Base-by-base conservation (phyloP, 2,329 filamentous ascomycete genomes). In the Clonostachys sp. region DNA sequence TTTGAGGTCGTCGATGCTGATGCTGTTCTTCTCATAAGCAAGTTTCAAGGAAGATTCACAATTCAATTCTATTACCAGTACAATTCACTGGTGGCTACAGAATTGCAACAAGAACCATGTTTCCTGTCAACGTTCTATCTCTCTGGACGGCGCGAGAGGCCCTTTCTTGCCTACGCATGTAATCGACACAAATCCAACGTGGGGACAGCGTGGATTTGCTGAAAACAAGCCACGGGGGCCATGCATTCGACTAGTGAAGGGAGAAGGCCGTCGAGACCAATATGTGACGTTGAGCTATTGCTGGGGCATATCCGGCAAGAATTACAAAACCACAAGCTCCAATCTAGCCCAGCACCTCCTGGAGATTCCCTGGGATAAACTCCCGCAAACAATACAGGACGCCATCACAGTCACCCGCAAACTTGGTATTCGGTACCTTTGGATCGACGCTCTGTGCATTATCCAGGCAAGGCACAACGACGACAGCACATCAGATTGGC, bases 391-490 rank as follows among this genome's bases (percentile, higher is more conserved):
- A 5, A 67, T 72, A 45, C 48, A 63, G 17, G 70, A 72, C 50
- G 69, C 69, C 48, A 69, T 73, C 50, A 70, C 67, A 63, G 55
- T 74, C n/a, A 60, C 68, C 24, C 66, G 63, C 50, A 72, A 71
- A 55, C 58, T 75, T 9, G 66, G 66, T 2, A 61, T 72, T 18
- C 64, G 65, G 3, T 64, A 71, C 47, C 58, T 76, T 17, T 76
- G 73, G 73, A 65, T 75, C 40, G 73, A 76, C 49, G 61, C 64
- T 30, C 58, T 72, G 44, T 73, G 70, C 45, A 71, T 73, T 47
- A 61, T 71, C 7, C 73, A 75, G 52, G 36, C 36, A 8, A 30
- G 24, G 9, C 24, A 30, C 10, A 30, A 3, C 24, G 9, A 30
- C 24, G 24, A 30, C 6, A 39, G 36, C 10, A 39, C 36, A 18